A percentile compares a stretch with the other conserved stretches of the same genome.
Evolutionary conservation across 23 red algal species (phyloP).

Genomic region (Gracilaria domingensis): DNA sequence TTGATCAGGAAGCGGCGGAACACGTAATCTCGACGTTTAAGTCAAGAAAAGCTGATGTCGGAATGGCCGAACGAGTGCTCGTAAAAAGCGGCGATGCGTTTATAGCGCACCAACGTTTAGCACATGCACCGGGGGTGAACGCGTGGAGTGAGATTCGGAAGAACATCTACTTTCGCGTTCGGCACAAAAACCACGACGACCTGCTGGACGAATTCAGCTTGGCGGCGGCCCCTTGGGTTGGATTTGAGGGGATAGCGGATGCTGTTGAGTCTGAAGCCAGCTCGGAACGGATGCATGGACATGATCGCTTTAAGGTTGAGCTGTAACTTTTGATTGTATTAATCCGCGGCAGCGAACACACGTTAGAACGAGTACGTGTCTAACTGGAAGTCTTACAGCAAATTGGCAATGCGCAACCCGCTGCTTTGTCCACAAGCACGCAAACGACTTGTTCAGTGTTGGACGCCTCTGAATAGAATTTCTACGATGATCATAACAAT

Average conservation of each 20-base stretch:
- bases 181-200: slow-evolving; percentile 1
- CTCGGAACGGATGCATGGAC: too few species aligned
- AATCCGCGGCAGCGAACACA: too few species aligned
- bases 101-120: slow-evolving; percentile 55
- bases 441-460: too few species aligned
- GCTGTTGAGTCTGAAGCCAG: background rate
- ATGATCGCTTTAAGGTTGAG: too few species aligned
- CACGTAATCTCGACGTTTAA: background rate
- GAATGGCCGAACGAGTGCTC: slow-evolving; percentile 10
- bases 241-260: slow-evolving; percentile 27
- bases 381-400: too few species aligned
- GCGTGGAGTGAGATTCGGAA: background rate
- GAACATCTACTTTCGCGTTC: slow-evolving; percentile 56
- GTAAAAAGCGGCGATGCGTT: slow-evolving; percentile 41
- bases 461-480: too few species aligned
- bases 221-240: slow-evolving; percentile 47
- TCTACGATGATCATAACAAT: too few species aligned
- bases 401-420: too few species aligned
- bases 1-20: background rate
- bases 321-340: too few species aligned
- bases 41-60: background rate
- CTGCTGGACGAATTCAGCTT: slow-evolving; percentile 9
- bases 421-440: too few species aligned
- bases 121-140: slow-evolving; percentile 49
- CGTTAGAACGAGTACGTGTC: too few species aligned